Conservation (phyloP, 495 filamentous ascomycete genomes). For the Penicillium canescens region DNA sequence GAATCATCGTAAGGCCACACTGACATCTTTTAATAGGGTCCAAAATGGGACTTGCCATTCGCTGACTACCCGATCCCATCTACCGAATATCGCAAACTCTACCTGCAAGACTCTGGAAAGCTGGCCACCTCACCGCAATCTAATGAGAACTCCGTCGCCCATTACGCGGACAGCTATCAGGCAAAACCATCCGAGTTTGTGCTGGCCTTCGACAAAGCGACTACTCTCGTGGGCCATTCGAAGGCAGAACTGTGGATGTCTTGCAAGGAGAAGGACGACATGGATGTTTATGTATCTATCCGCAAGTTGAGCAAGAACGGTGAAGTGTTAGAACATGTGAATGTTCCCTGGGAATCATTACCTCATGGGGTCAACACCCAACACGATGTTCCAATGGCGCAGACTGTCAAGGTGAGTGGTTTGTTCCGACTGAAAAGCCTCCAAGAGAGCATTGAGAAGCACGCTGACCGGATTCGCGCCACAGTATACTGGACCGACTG, state of each 20-base stretch:
- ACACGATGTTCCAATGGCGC: no score
- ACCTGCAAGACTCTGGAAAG: no score
- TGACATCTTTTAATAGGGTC: neutral
- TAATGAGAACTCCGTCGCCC: no score
- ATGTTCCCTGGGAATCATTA: neutral
- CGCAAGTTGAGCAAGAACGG: neutral
- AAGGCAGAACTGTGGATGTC: conserved; percentile 4
- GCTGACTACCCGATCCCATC: neutral
- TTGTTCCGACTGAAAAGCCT: no score
- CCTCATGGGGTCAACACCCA: no score
- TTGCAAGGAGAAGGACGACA: neutral
- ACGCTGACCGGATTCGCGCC: no score
- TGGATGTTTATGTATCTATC: conserved; percentile 12
- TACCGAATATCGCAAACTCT: neutral
- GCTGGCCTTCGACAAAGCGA: neutral
- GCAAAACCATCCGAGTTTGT: no score
- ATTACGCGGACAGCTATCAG: no score
- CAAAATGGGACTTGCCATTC: neutral
- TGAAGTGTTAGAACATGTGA: neutral
- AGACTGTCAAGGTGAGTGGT: no score
- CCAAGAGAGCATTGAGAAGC: no score
- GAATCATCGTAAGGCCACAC: no score
- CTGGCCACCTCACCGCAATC: no score
- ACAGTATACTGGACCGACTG: conserved; percentile 8
- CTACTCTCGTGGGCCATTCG: neutral